Conservation (phyloP, 2,329 filamentous ascomycete genomes). For the Neofusicoccum sp. region DNA sequence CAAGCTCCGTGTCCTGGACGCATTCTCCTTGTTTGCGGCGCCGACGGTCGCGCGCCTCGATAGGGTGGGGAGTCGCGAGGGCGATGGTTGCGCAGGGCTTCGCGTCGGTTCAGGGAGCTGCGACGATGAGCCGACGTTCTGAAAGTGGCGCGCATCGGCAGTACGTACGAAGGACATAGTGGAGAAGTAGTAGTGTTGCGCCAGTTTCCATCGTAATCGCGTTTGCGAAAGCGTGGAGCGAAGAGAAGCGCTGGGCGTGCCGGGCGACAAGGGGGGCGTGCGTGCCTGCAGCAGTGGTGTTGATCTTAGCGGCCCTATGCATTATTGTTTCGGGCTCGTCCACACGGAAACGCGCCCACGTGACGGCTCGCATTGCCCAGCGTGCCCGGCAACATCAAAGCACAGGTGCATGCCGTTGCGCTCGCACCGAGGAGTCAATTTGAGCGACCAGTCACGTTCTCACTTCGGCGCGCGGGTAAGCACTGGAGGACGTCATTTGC, state of each 20-base stretch:
- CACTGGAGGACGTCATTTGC: not conserved
- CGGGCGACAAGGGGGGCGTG: slow-evolving; percentile 10
- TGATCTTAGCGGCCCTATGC: slow-evolving; percentile 12
- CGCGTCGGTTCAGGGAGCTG: slow-evolving; percentile 19
- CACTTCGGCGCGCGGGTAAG: not conserved
- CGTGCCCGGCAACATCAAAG: not conserved
- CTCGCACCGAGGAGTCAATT: too few species aligned
- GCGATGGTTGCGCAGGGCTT: slow-evolving; percentile 14
- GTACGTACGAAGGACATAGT: slow-evolving; percentile 19
- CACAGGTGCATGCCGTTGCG: not conserved
- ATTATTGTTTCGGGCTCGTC: slow-evolving; percentile 10
- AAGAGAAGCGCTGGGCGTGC: not conserved
- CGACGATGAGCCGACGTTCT: not conserved
- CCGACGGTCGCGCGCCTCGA: not conserved
- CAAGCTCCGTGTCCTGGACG: not conserved
- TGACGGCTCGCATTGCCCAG: not conserved
- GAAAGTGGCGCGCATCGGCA: not conserved
- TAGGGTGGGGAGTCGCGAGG: slow-evolving; percentile 19
- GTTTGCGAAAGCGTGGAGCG: slow-evolving; percentile 13
- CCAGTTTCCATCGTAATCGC: slow-evolving; percentile 6
- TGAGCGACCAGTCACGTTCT: not conserved
- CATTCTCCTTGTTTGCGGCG: slow-evolving; percentile 11
- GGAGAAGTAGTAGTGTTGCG: not conserved
- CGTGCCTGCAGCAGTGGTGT: slow-evolving; percentile 16
- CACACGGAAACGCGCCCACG: slow-evolving; percentile 2